A percentile compares a stretch with the other conserved stretches of the same genome.
phyloP scores from a whole-genome alignment of 2,329 filamentous ascomycete species.

The Ilyonectria sp. region DNA sequence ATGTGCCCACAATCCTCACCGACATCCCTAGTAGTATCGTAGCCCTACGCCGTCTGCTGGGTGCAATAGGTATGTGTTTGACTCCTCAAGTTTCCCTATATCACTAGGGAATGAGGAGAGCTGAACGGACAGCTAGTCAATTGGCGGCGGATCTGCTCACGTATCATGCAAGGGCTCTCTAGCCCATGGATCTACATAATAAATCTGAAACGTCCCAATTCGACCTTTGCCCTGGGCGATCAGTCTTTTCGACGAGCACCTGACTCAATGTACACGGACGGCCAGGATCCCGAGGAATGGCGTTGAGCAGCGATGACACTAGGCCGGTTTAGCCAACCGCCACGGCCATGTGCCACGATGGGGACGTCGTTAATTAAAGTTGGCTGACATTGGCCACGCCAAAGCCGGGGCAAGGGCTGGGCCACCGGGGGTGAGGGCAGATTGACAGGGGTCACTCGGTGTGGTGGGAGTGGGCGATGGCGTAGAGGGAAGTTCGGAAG shows the following conservation, averaged over 20 bases:
- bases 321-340: conserved; percentile 24
- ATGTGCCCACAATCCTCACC: not conserved
- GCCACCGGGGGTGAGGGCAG: conserved; percentile 9
- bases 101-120: conserved; percentile 3
- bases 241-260: conserved; percentile 10
- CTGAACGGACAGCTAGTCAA: conserved; percentile 17
- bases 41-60: not conserved
- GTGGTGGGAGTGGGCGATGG: conserved; percentile 2
- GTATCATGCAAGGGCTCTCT: conserved; percentile 23
- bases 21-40: not conserved
- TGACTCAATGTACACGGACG: conserved; percentile 23
- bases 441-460: conserved; percentile 11
- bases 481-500: conserved; percentile 2
- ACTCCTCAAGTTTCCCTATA: conserved; percentile 14
- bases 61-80: conserved; percentile 15
- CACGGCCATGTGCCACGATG: conserved; percentile 30
- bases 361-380: conserved; percentile 32
- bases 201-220: conserved; percentile 30
- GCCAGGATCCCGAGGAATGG: conserved; percentile 5
- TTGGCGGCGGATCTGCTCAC: conserved; percentile 5
- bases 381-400: conserved; percentile 28
- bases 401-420: conserved; percentile 17
- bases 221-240: conserved; percentile 13
- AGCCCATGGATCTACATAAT: conserved; percentile 21
- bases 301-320: conserved; percentile 23